Conservation (phyloP, 345 rosid genomes). For the Nephelium lappaceum region DNA sequence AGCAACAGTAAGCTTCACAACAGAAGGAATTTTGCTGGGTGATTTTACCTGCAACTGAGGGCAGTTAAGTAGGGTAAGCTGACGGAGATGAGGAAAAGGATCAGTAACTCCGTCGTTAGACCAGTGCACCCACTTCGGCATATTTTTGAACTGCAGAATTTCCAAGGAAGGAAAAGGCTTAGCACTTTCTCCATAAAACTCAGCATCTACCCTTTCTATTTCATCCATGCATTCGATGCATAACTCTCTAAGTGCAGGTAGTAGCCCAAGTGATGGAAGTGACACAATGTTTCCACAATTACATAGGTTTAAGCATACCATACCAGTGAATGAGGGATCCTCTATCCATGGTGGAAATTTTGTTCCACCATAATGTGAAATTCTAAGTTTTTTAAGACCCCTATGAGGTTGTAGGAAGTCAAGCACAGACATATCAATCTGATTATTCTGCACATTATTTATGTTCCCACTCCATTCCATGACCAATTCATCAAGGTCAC, state of each 20-base stretch:
- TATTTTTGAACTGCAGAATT: not conserved
- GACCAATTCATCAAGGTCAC: not conserved
- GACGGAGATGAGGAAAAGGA: not conserved
- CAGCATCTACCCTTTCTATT: not conserved
- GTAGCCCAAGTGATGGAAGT: constrained; percentile 30
- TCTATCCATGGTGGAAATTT: not conserved
- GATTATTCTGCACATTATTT: not conserved
- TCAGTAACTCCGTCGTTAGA: not conserved
- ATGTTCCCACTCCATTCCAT: not conserved
- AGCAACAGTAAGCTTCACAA: not conserved
- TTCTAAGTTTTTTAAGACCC: not conserved
- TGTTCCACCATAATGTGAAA: not conserved
- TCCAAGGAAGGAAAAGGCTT: constrained; percentile 2
- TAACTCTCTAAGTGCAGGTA: constrained; percentile 24
- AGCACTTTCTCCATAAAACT: not conserved
- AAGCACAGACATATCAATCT: not conserved
- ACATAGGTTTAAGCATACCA: not conserved
- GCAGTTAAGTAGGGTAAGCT: not conserved
- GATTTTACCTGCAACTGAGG: not conserved
- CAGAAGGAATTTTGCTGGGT: not conserved
- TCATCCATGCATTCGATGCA: constrained; percentile 11
- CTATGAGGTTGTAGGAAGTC: not conserved
- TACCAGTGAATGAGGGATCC: not conserved
- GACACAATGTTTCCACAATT: not conserved
- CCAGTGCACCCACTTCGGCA: not conserved